These are phyloP conservation scores for Mortierella hygrophila DNA, from an alignment of 192 early-diverging fungal species.

Conservation along the genomic window DNA sequence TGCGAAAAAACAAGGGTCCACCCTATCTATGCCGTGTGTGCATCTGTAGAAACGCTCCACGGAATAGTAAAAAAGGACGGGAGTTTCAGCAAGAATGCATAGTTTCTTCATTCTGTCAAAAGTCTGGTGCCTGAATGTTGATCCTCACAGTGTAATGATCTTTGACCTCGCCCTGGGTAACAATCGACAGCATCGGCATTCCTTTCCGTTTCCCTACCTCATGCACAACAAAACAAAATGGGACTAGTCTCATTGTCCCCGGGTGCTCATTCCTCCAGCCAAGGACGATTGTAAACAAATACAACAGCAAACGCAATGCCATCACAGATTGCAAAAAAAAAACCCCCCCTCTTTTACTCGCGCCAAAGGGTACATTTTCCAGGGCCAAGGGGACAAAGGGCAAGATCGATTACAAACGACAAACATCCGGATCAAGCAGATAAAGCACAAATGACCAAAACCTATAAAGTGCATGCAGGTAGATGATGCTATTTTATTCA, in stretches of 20 bases:
- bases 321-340: background rate
- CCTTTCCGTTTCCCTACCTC: too few relatives aligned
- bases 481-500: conserved; percentile 2
- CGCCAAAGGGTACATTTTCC: background rate
- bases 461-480: background rate
- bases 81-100: background rate
- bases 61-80: background rate
- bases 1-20: background rate
- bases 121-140: background rate
- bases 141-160: background rate
- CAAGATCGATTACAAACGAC: background rate
- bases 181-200: too few relatives aligned
- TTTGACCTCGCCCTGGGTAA: too few relatives aligned
- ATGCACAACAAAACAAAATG: too few relatives aligned
- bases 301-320: background rate
- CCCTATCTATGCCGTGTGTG: background rate
- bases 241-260: background rate
- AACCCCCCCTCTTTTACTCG: background rate
- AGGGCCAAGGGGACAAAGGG: too few relatives aligned
- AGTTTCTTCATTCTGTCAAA: background rate
- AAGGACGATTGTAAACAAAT: background rate
- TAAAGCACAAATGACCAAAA: background rate
- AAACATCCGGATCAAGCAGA: background rate
- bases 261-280: background rate
- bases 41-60: background rate